Evolutionary conservation across 768 basidiomycete genomes (phyloP).

Genomic region (Calvatia gigantea): DNA sequence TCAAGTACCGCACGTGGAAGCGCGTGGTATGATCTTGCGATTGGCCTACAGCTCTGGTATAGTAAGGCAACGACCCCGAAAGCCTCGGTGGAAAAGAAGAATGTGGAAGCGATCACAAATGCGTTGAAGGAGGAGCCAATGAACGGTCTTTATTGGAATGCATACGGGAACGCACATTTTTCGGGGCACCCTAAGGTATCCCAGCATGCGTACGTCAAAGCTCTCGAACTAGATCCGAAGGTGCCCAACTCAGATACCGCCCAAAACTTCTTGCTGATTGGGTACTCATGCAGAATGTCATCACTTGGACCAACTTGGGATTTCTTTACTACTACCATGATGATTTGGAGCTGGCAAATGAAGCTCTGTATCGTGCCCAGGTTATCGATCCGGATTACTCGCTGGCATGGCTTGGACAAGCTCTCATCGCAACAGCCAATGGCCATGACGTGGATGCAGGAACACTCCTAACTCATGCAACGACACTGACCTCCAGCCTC

Average conservation of each 20-base stretch:
- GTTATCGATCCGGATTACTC: constrained; percentile 89
- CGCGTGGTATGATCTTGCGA: constrained; percentile 72
- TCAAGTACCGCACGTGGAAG: constrained; percentile 44
- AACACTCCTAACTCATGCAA: constrained; percentile 71
- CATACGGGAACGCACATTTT: constrained; percentile 75
- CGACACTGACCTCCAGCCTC: constrained; percentile 51
- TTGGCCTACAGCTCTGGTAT: constrained; percentile 53
- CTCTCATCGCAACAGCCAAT: constrained; percentile 58
- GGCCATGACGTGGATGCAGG: constrained; percentile 59
- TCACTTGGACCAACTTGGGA: constrained; percentile 85
- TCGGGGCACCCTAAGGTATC: constrained; percentile 63
- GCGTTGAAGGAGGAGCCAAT: constrained; percentile 72
- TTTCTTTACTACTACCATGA: constrained; percentile 77
- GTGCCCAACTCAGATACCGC: constrained; percentile 26
- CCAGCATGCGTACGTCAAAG: constrained; percentile 90
- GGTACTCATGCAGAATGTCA: constrained; percentile 48
- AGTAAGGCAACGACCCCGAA: constrained; percentile 20
- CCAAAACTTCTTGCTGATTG: constrained; percentile 1
- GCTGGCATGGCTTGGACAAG: constrained; percentile 89
- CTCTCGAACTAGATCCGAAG: constrained; percentile 82
- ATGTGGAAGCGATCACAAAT: constrained; percentile 55
- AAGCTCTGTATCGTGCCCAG: constrained; percentile 85
- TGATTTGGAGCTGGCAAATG: constrained; percentile 80
- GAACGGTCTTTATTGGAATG: constrained; percentile 78
- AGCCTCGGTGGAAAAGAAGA: constrained; percentile 31